Base-by-base conservation (phyloP, 2,329 filamentous ascomycete genomes). In the Xylaria hypoxylon region DNA sequence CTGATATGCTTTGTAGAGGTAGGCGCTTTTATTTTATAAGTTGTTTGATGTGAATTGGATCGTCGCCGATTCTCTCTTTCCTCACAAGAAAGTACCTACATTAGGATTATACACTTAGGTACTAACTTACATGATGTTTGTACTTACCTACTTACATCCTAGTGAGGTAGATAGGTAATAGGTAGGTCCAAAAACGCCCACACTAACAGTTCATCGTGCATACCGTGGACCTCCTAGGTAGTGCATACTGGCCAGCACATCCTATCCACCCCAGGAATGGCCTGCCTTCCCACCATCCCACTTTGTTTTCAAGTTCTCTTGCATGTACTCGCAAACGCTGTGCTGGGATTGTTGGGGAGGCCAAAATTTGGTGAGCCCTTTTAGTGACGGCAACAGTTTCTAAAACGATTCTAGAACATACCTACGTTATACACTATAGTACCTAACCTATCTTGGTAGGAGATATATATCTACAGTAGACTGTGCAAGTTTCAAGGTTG, bases 161-260 rank as follows among this genome's bases (percentile, higher is more conserved):
- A n/a, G n/a, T n/a, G n/a, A n/a, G n/a, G n/a, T n/a, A 44, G 6
- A 26, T 19, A 31, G 42, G 42, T 44, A 57, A n/a, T n/a, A n/a
- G n/a, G n/a, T n/a, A n/a, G n/a, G n/a, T n/a, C 17, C 5, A 31
- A 5, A 53, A 19, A n/a, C 7, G 13, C 28, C 38, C 44, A 68
- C n/a, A n/a, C n/a, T n/a, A n/a, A 68, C 67, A 67, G 51, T 67
- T 69, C 67, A 69, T 64, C 64, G 15, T 67, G 67, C 52, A 55
- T 38, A 19, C 2, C 2, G n/a, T n/a, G n/a, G n/a, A n/a, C n/a
- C n/a, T n/a, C n/a, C n/a, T n/a, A n/a, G n/a, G n/a, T n/a, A n/a
- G 51, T 52, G 31, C 59, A 67, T 68, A 53, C 53, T 19, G 56
- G 67, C 63, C 63, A 68, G 45, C 63, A 47, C 67, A 63, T 62